Evolutionary conservation across 2,329 filamentous ascomycete genomes (phyloP).

Genomic region (Ophiosphaerella korrae): DNA sequence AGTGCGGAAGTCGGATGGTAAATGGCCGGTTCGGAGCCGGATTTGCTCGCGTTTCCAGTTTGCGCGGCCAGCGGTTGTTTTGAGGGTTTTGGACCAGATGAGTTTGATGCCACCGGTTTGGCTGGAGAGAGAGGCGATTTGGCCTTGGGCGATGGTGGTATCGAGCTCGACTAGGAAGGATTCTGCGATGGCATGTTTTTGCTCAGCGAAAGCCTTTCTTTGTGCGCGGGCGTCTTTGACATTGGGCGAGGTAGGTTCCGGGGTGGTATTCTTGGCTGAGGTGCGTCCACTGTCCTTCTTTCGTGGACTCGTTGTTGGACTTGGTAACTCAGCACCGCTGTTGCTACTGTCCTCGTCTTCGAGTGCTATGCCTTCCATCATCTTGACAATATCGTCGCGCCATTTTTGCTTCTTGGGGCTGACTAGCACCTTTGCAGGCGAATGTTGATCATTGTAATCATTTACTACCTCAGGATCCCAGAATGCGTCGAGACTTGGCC

Average conservation of each 20-base stretch:
- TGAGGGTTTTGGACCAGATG: constrained; percentile 77
- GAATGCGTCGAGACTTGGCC: constrained; percentile 47
- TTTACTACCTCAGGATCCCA: constrained; percentile 46
- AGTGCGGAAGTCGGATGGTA: constrained; percentile 26
- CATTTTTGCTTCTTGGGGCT: constrained; percentile 45
- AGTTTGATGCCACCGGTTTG: constrained; percentile 73
- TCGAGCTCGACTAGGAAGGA: constrained; percentile 74
- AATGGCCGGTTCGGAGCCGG: constrained; percentile 37
- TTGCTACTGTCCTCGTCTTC: constrained; percentile 35
- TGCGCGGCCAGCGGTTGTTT: constrained; percentile 72
- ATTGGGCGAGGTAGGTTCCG: not conserved
- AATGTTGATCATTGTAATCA: constrained; percentile 44
- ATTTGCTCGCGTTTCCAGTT: constrained; percentile 56
- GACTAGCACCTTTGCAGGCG: constrained; percentile 41
- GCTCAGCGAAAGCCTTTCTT: constrained; percentile 63
- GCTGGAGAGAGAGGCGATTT: constrained; percentile 63
- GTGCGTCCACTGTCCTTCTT: constrained; percentile 18
- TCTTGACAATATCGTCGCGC: constrained; percentile 33
- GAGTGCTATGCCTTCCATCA: constrained; percentile 31
- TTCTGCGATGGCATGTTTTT: constrained; percentile 67
- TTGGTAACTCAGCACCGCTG: constrained; percentile 17
- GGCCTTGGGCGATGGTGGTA: constrained; percentile 63
- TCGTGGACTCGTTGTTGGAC: constrained; percentile 27
- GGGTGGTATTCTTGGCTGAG: constrained; percentile 12
- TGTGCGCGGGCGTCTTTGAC: constrained; percentile 34